Conservation (phyloP, 169 alveolate species). For the Eimeria maxima region DNA sequence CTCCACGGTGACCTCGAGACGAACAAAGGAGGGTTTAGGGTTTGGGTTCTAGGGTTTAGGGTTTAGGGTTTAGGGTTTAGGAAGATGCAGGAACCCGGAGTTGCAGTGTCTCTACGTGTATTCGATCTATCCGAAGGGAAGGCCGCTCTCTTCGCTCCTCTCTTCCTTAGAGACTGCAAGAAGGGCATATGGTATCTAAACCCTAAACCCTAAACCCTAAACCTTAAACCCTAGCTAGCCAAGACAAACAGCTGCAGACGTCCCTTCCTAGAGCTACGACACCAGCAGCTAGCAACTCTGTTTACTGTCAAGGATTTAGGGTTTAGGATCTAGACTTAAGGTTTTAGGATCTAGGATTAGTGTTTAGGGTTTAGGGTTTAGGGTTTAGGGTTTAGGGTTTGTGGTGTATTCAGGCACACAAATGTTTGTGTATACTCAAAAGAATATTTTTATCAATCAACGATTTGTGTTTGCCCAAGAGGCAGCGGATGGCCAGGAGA, state of each 20-base stretch:
- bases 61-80: constrained; percentile 57
- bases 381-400: constrained; percentile 18
- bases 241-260: neutral
- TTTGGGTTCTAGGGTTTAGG: constrained; percentile 25
- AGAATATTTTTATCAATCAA: constrained; percentile 61
- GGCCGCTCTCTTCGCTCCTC: constrained; percentile 8
- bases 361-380: constrained; percentile 21
- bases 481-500: constrained; percentile 81
- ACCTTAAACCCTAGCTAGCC: neutral
- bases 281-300: neutral
- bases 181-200: constrained; percentile 73
- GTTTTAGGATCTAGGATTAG: too few relatives aligned
- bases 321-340: too few relatives aligned
- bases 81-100: constrained; percentile 10
- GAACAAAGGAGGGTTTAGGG: too few relatives aligned
- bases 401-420: constrained; percentile 65
- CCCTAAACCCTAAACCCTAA: constrained; percentile 54
- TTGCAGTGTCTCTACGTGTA: constrained; percentile 11
- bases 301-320: neutral
- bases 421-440: constrained; percentile 46
- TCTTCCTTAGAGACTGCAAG: constrained; percentile 57
- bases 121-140: constrained; percentile 62
- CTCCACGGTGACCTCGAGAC: neutral
- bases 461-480: constrained; percentile 72
- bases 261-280: neutral